Evolutionary conservation across 768 basidiomycete genomes (phyloP), one percentile per base, ranked within the genome.

Genomic region (Mycena amicta): DNA sequence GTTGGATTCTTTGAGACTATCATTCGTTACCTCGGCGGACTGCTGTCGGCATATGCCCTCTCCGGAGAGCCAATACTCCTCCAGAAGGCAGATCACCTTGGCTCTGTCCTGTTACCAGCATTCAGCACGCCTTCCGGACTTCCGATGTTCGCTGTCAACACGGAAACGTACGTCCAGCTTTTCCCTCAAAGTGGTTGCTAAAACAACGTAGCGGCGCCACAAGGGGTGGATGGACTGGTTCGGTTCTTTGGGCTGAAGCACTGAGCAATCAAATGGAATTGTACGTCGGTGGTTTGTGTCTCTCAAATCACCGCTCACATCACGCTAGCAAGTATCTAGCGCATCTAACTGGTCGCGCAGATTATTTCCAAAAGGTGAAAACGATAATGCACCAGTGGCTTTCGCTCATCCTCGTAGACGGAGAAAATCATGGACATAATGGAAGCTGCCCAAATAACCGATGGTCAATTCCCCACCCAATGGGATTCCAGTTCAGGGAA

Each of bases 11-110:
- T 90, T 57, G 89, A 93, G 76, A 92, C 90, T 0, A 85, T 87
- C 51, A 94, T 93, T 53, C 86, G 93, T 22, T 87, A 94, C 63
- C 79, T 95, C 2, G 93, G 93, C 1, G 93, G 93, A 3, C 77
- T 94, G 3, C 76, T 94, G 4, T 88, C 88, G 8, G 89, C 92
- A 0, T 88, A 93, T 61, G 86, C 92, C 1, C 77, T 95, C 1
- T 88, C 90, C 1, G 79, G 76, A 5, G 83, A 92, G 52, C 71
- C 80, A 1, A 67, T 89, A 18, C 78, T 90, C 50, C 81, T 92
- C 18, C 66, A 78, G 25, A 82, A 86, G 27, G 90, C 93, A 1
- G 84, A 90, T 53, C 88, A 93, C 65, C 82, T 95, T 5, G 93
- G 83, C 4, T 72, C 77, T 29, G 80, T 81, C 60, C 79, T 95